Base-by-base conservation (phyloP, 192 early-diverging fungal species). In the Geranomyces variabilis region DNA sequence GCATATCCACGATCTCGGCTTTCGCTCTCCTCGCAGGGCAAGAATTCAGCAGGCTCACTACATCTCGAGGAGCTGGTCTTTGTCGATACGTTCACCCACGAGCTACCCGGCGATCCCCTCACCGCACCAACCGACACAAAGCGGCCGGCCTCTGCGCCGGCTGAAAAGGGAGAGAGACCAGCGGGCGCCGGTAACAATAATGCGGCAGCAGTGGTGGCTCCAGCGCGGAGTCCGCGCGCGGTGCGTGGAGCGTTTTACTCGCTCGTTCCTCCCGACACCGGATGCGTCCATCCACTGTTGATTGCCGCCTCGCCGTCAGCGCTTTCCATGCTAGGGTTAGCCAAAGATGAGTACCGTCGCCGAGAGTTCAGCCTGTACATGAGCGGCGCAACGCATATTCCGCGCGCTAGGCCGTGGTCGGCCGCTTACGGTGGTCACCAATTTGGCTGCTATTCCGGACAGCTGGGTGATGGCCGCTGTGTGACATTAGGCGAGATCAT, bases 381-480 rank as follows among this genome's bases (percentile, higher is more conserved):
- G 3, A 44, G 49, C 21, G 70, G 70, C 19, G 30, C 59, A 19
- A 7, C 21, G 15, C 21, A 41, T 5, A 34, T 66, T 5, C 51
- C 45, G 24, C 53, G 62, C 13, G 30, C 71, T 14, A 34, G 44
- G 14, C 73, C 77, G 1, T 83, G 79, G 79, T 41, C 81, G n/a
- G 55, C 56, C 47, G 43, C 15, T 60, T 83, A 83, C 65, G 79
- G 76, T 19, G 81, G 81, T 3, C 81, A 83, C 58, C 81, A 83
- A 41, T 83, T 82, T 73, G 81, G 81, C 36, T 51, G 31, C 57
- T 83, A 77, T 63, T 69, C 81, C 15, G 74, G 74, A 24, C 81
- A 83, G 61, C 79, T 96, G 12, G 94, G 94, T 36, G 94, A 96
- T 71, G 93, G 93, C 0, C 80, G 93, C 28, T 93, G 92, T 1